Conservation (phyloP, 805 yeast genomes). For the Metschnikowia proteae region DNA sequence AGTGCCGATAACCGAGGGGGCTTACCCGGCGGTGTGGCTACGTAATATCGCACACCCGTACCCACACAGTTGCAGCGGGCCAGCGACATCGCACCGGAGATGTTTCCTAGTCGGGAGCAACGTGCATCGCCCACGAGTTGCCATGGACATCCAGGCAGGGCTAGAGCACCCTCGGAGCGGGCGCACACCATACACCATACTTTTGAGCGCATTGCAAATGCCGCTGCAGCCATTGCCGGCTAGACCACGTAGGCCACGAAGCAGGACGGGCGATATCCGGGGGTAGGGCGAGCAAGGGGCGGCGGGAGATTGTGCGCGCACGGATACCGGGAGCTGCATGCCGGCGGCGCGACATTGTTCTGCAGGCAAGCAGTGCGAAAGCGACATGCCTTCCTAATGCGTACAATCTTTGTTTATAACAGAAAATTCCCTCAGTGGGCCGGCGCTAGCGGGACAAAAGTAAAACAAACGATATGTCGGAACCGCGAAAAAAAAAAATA, state of each 20-base stretch:
- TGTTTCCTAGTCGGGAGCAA: neutral
- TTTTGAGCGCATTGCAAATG: too few species aligned
- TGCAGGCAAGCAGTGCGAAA: neutral
- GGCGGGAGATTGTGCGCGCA: neutral
- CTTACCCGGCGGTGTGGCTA: conserved; percentile 1
- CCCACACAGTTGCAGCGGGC: neutral
- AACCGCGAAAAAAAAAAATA: conserved; percentile 7
- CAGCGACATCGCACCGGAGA: conserved; percentile 2
- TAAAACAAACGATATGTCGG: conserved; percentile 10
- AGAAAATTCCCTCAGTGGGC: conserved; percentile 19
- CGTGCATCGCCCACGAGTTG: neutral
- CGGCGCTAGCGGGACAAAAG: conserved; percentile 8
- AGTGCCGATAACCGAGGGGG: conserved; percentile 1
- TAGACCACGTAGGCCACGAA: neutral
- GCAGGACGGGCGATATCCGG: neutral
- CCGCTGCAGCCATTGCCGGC: too few species aligned
- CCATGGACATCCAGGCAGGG: too few species aligned
- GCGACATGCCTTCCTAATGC: conserved; percentile 19
- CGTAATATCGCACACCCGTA: conserved; percentile 4
- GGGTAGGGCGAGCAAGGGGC: neutral
- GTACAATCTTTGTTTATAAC: conserved; percentile 20
- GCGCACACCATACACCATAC: too few species aligned
- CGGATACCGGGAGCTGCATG: neutral
- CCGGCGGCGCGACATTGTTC: neutral
- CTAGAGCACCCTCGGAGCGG: too few species aligned